Percentiles rank a stretch among this genome's conserved stretches.
These are phyloP conservation scores for Oxytropis ochrocephala DNA, from an alignment of 306 rosid genomes.

Conservation along the genomic window DNA sequence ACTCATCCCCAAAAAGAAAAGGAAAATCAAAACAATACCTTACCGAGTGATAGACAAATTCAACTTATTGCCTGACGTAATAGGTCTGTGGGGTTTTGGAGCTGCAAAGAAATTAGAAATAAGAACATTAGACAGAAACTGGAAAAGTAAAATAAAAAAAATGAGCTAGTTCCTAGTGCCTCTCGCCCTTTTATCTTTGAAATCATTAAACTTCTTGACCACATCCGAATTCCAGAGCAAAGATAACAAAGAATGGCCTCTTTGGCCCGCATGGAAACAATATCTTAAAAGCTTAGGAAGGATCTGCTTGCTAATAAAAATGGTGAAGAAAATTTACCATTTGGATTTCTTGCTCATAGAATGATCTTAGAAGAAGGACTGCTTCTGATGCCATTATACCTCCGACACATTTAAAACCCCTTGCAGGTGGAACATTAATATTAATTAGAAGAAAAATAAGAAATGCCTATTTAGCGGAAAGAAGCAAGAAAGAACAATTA, in stretches of 20 bases:
- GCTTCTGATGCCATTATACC: constrained; percentile 96
- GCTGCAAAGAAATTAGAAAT: constrained; percentile 44
- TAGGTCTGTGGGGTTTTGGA: constrained; percentile 87
- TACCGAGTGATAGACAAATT: constrained; percentile 21
- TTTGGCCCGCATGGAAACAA: not conserved
- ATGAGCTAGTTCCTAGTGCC: too few species aligned
- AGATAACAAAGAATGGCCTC: too few species aligned
- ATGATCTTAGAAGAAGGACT: constrained; percentile 58
- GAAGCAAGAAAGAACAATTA: not conserved
- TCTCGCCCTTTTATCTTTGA: too few species aligned
- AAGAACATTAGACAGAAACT: not conserved
- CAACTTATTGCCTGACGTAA: constrained; percentile 22
- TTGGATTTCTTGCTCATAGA: constrained; percentile 93
- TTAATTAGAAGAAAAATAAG: constrained; percentile 23
- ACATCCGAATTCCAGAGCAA: too few species aligned
- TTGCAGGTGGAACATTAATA: constrained; percentile 34
- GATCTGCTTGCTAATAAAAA: not conserved
- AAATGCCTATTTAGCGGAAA: not conserved
- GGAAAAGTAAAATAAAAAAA: too few species aligned
- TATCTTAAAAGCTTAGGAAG: constrained; percentile 4
- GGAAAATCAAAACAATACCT: not conserved
- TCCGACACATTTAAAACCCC: constrained; percentile 69
- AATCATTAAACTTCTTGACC: too few species aligned
- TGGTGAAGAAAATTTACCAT: constrained; percentile 42
- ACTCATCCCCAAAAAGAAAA: too few species aligned